phyloP scores from a whole-genome alignment of 768 basidiomycete species.

The Psilocybe cubensis region DNA sequence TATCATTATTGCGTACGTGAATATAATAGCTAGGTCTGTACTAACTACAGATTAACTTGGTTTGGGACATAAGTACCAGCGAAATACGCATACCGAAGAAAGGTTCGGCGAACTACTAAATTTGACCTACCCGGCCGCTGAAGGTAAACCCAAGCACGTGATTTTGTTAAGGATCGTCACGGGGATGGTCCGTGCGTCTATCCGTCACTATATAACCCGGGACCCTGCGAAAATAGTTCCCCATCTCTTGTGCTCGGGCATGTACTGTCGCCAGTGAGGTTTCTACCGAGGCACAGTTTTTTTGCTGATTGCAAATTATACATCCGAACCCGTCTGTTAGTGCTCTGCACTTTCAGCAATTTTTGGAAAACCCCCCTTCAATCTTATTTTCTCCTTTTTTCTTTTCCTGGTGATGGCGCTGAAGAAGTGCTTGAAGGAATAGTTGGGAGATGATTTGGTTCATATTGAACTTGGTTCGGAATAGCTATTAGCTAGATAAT shows the following conservation, averaged over 20 bases:
- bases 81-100: too few relatives aligned
- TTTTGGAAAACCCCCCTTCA: constrained; percentile 67
- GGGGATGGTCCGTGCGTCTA: constrained; percentile 5
- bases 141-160: neutral
- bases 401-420: constrained; percentile 30
- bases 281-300: constrained; percentile 85
- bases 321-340: constrained; percentile 93
- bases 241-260: constrained; percentile 63
- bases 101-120: too few relatives aligned
- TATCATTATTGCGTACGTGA: constrained; percentile 13
- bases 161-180: neutral
- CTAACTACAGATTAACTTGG: neutral
- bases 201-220: constrained; percentile 44
- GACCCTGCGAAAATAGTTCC: constrained; percentile 23
- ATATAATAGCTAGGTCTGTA: constrained; percentile 5
- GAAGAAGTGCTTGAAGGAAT: constrained; percentile 4
- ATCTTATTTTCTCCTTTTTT: constrained; percentile 5
- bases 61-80: too few relatives aligned
- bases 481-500: neutral
- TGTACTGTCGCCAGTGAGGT: constrained; percentile 63
- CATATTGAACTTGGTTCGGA: neutral
- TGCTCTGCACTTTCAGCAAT: constrained; percentile 91
- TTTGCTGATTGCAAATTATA: constrained; percentile 97
- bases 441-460: neutral
- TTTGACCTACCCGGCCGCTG: neutral